Base-by-base conservation (phyloP, 495 filamentous ascomycete species). In the Immersiella caudata region DNA sequence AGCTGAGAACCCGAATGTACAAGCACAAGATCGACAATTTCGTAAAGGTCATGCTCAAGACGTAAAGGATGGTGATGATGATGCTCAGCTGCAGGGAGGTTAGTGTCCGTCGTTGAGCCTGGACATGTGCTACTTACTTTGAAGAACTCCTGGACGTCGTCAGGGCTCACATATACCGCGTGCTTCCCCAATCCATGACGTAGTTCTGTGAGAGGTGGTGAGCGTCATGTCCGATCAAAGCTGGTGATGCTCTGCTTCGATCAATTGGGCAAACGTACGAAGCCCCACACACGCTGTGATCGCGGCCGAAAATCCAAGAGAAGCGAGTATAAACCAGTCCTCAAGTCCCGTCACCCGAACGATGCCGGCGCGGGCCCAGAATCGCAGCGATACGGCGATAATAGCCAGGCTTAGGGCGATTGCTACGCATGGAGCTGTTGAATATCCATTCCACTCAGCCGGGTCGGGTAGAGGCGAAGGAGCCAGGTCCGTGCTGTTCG, bases 11-110 rank as follows among this genome's bases (percentile, higher is more conserved):
- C 24, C 77, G 80, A 0, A 76, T 63, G 59, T 82, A 83, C 55
- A 83, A 78, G 55, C 78, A 64, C n/a, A 83, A 70, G 20, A 83
- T 67, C 3, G 79, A 80, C 4, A 78, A 59, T 67, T 82, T 82
- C 54, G 78, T 74, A 22, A 75, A 61, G 33, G 70, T 62, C 54
- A 62, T 64, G 64, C 64, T 69, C 9, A 67, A 22, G 20, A 67
- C 56, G 80, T 76, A 57, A 75, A 66, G 18, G 29, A 68, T 6
- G 65, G 65, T 57, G 1, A 50, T 18, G 55, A 59, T 26, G 29
- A 65, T 52, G 50, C 62, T 65, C 20, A 29, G 12, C 46, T 33
- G 8, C 29, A 8, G 3, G 3, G 29, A 33, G 3, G 29, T 33
- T 33, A 33, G 29, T 8, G 29, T 33, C 29, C 29, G 29, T 3